Evolutionary conservation across 2,329 filamentous ascomycete species (phyloP), one percentile per base, ranked within the genome.

Genomic region (Ophiostoma piceae): DNA sequence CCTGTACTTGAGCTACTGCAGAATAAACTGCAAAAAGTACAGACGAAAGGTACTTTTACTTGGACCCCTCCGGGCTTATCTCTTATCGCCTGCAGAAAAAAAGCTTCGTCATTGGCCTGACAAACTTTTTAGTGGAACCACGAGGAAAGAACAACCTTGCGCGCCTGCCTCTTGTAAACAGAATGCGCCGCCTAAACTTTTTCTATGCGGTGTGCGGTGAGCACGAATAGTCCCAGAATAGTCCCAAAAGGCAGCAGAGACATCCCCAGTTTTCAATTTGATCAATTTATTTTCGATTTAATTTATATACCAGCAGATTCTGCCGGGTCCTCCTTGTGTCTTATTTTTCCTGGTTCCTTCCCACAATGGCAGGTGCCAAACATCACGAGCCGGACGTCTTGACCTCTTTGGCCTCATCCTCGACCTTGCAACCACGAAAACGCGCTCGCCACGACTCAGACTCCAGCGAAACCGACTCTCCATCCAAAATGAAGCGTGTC

Each of bases 401-500:
- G 43, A 47, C 16, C 16, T 47, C 41, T 43, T 43, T 43, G 41
- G 16, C 41, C 41, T 16, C 60, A 32, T 22, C 60, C 41, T 7
- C n/a, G 29, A 60, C 16, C 43, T 47, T 16, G 51, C 29, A 67
- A 57, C 67, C 66, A 67, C 64, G 64, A 35, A 71, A 71, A 51
- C 70, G 60, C 26, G 35, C 43, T 26, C 11, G 32, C 66, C 51
- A 37, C 51, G 67, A 68, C 68, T 39, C 67, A 32, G 54, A 69
- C 19, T 14, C 65, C 67, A 69, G 76, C 66, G 79, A 75, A 29
- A 5, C 68, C 35, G 26, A 39, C 64, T 22, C 37, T n/a, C 8
- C 39, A 41, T 72, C 76, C 32, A 75, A 76, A 41, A 75, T 75
- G 67, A 79, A 79, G 74, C 75, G 78, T 32, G 71, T 74, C 57